Evolutionary conservation across 495 filamentous ascomycete species (phyloP).

Genomic region (Podospora anserina): DNA sequence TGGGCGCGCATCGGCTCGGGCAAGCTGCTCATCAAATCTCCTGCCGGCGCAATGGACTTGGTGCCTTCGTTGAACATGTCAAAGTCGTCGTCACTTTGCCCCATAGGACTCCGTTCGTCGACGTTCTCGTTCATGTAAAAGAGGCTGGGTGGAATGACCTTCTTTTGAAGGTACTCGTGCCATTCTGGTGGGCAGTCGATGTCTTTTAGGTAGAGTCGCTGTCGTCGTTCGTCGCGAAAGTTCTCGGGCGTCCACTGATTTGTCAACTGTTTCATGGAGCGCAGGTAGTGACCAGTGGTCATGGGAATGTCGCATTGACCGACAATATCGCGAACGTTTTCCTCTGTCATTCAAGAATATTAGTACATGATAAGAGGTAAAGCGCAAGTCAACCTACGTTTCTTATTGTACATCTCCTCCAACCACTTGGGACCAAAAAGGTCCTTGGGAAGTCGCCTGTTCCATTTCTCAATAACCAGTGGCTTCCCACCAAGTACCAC

Average conservation of each 20-base stretch:
- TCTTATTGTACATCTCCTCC: conserved; percentile 63
- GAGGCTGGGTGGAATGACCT: conserved; percentile 69
- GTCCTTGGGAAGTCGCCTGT: conserved; percentile 58
- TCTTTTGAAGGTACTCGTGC: conserved; percentile 70
- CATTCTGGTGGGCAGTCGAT: conserved; percentile 88
- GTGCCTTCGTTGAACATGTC: conserved; percentile 47
- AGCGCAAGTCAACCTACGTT: conserved; percentile 52
- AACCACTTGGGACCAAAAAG: conserved; percentile 83
- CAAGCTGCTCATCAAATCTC: conserved; percentile 93
- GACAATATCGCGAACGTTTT: conserved; percentile 71
- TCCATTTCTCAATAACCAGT: conserved; percentile 83
- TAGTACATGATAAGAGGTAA: not conserved
- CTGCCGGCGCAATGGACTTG: conserved; percentile 49
- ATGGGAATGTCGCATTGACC: conserved; percentile 67
- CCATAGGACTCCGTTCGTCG: conserved; percentile 43
- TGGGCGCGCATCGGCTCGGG: conserved; percentile 80
- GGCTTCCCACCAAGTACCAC: conserved; percentile 83
- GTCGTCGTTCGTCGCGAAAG: conserved; percentile 65
- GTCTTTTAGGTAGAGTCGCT: conserved; percentile 91
- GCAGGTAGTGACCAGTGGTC: conserved; percentile 82
- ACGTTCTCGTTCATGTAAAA: conserved; percentile 86
- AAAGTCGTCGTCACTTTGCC: conserved; percentile 37
- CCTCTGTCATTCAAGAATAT: conserved; percentile 36
- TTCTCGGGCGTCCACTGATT: conserved; percentile 67
- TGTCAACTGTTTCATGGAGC: conserved; percentile 72